Base-by-base conservation (phyloP, 768 basidiomycete species). In the Kwoniella bestiolae region DNA sequence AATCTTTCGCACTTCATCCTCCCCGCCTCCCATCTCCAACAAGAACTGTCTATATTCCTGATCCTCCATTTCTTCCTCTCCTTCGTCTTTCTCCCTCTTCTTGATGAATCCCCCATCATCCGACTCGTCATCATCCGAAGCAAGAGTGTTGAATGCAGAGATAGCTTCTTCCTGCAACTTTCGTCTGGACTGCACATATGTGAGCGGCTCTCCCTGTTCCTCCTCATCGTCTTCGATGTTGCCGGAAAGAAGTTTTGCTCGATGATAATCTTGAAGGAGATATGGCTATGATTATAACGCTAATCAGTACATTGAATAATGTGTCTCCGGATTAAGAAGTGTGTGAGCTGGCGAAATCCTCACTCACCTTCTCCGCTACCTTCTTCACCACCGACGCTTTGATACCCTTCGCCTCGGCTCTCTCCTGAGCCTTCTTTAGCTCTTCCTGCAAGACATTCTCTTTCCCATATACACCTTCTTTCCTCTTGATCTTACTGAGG, bases 11-110 rank as follows among this genome's bases (percentile, higher is more conserved):
- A 97, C 82, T 73, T 91, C 89, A 25, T 75, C 78, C 66, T 85
- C 84, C 2, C 93, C 46, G 90, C 93, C 79, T 90, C 76, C 80
- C 63, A 74, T 90, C 14, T 89, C 86, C 78, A 92, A 84, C 67
- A 98, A 81, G 79, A 91, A 97, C 1, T 85, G 83, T 25, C 86
- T 85, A 75, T 98, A 99, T 71, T 93, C 92, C 69, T 91, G 89
- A 70, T 91, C 91, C 71, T 96, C 92, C 45, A 80, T 72, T 72
- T 90, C 88, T 2, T 85, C 71, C 79, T 94, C 91, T 63, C 91
- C 91, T 69, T 87, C 86, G 0, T 88, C 90, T 80, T 89, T 91
- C 63, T 89, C 89, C 38, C 91, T 85, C 28, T 74, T 67, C 57
- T 72, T 75, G 2, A 87, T 87, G 5, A 90, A 82, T 16, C 86